Percentiles rank a stretch among this genome's conserved stretches.
phyloP scores from a whole-genome alignment of 2,329 filamentous ascomycete genomes.

The Didymella pomorum region DNA sequence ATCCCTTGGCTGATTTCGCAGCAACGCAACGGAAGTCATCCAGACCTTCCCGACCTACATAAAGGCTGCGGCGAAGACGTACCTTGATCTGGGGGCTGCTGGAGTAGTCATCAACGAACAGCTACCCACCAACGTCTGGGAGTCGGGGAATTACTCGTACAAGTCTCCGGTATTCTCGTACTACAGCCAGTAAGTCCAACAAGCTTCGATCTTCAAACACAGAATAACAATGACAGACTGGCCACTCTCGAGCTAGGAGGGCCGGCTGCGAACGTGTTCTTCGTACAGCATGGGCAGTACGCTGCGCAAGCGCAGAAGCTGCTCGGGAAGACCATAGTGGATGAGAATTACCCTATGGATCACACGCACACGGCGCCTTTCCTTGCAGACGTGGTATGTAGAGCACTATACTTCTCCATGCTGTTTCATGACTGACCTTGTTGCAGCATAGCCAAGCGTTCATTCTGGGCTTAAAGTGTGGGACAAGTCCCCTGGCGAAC shows the following conservation, averaged over 20 bases:
- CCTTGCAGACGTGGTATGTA: conserved; percentile 28
- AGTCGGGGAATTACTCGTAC: conserved; percentile 60
- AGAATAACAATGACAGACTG: conserved; percentile 16
- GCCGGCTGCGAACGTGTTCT: conserved; percentile 39
- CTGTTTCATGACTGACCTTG: not conserved
- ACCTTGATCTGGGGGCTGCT: conserved; percentile 62
- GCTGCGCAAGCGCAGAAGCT: conserved; percentile 53
- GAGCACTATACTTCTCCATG: not conserved
- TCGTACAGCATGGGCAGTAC: conserved; percentile 66
- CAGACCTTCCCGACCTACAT: conserved; percentile 68
- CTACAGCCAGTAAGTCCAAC: conserved; percentile 23
- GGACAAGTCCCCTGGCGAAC: conserved; percentile 28
- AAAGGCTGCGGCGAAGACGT: conserved; percentile 61
- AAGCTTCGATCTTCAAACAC: not conserved
- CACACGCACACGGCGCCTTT: conserved; percentile 38
- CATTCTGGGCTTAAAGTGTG: conserved; percentile 33
- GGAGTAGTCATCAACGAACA: conserved; percentile 63
- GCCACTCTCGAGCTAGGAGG: conserved; percentile 49
- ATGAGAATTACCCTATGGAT: conserved; percentile 35
- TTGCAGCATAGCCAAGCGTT: conserved; percentile 32
- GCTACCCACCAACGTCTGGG: conserved; percentile 68
- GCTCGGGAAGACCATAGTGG: conserved; percentile 26
- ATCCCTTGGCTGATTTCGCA: conserved; percentile 24
- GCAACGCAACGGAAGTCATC: conserved; percentile 60
- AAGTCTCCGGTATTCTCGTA: conserved; percentile 61